phyloP scores from a whole-genome alignment of 179 eudicot genomes.

The Silene coronaria region DNA sequence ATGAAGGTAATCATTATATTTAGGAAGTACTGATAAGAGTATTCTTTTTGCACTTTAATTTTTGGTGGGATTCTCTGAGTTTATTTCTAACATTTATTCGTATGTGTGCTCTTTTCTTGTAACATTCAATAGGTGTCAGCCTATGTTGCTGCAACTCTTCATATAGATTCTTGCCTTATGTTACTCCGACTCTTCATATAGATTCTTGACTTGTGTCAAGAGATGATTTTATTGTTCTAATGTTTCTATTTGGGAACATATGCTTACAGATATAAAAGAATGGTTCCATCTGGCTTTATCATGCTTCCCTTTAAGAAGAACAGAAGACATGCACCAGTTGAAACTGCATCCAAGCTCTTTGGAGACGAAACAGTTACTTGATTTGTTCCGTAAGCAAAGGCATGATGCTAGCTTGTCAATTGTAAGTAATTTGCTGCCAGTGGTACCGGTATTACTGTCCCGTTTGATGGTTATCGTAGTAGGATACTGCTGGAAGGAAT shows the following conservation, averaged over 20 bases:
- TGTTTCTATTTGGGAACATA: background rate
- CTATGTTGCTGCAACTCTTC: too few species aligned
- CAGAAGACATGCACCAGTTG: slow-evolving; percentile 29
- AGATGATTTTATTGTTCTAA: background rate
- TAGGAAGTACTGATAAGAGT: background rate
- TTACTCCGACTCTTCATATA: too few species aligned
- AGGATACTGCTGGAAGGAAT: slow-evolving; percentile 83
- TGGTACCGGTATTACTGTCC: slow-evolving; percentile 53
- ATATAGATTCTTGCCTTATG: too few species aligned
- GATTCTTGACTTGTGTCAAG: background rate
- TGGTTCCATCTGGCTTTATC: slow-evolving; percentile 84
- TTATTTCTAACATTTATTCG: background rate
- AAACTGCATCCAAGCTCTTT: slow-evolving; percentile 38
- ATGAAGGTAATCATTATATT: slow-evolving; percentile 51
- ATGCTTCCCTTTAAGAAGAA: slow-evolving; percentile 58
- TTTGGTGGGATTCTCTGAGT: background rate
- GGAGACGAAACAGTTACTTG: slow-evolving; percentile 54
- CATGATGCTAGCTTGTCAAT: slow-evolving; percentile 34
- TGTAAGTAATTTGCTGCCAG: slow-evolving; percentile 47
- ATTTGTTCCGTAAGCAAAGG: slow-evolving; percentile 73
- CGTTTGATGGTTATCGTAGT: slow-evolving; percentile 55
- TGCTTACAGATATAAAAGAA: slow-evolving; percentile 61
- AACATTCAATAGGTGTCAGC: too few species aligned
- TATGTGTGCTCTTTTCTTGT: background rate
- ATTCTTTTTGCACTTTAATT: background rate